Conservation (phyloP, 495 filamentous ascomycete genomes). For the Platismatia glauca region DNA sequence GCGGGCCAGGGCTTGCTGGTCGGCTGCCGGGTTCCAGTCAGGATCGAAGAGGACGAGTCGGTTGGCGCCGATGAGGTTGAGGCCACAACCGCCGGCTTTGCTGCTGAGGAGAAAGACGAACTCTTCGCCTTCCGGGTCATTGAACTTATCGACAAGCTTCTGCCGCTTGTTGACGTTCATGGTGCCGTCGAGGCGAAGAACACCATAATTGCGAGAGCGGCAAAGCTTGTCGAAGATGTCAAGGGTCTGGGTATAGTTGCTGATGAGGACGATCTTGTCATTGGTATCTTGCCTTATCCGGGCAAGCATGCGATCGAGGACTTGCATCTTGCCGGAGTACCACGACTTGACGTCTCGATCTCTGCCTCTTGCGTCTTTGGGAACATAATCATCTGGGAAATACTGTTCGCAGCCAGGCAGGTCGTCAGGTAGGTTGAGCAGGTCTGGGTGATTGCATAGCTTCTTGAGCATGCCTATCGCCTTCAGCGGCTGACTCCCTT, state of each 20-base stretch:
- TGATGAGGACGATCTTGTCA: conserved; percentile 98
- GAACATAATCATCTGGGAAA: conserved; percentile 83
- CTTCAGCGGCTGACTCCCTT: conserved; percentile 92
- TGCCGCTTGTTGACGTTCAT: conserved; percentile 97
- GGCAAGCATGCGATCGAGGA: conserved; percentile 95
- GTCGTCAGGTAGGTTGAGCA: conserved; percentile 75
- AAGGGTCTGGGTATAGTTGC: conserved; percentile 94
- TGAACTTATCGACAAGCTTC: conserved; percentile 98
- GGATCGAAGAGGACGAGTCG: conserved; percentile 95
- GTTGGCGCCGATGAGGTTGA: conserved; percentile 97
- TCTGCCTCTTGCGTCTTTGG: conserved; percentile 75
- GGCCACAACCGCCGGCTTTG: conserved; percentile 92
- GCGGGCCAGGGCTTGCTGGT: conserved; percentile 93
- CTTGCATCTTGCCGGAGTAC: conserved; percentile 98
- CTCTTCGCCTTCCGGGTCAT: conserved; percentile 81
- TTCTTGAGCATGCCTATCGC: conserved; percentile 97
- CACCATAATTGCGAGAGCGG: conserved; percentile 73
- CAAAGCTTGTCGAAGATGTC: conserved; percentile 93
- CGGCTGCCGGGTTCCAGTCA: conserved; percentile 98
- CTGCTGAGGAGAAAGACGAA: conserved; percentile 94
- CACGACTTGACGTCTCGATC: conserved; percentile 89
- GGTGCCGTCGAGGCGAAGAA: conserved; percentile 82
- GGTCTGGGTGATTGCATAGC: conserved; percentile 95
- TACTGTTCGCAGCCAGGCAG: conserved; percentile 76
- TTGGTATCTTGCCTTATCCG: conserved; percentile 94